Conservation (phyloP, 192 early-diverging fungal species). For the Gaertneriomyces sp. region DNA sequence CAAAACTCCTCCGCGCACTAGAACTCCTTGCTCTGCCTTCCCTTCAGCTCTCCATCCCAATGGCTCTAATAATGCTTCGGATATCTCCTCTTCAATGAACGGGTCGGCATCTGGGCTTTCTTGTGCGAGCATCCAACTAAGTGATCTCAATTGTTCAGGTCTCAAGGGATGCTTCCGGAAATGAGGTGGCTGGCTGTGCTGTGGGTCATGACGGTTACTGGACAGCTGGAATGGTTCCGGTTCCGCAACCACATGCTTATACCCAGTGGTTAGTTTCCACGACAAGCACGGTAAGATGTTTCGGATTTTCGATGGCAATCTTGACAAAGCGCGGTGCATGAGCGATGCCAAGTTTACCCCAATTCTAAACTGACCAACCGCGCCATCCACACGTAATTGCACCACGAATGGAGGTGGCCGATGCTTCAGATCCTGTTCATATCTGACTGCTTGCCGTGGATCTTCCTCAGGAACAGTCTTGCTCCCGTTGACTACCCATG, state of each 20-base stretch:
- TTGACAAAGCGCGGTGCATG: constrained; percentile 37
- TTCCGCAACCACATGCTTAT: not conserved
- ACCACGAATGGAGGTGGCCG: constrained; percentile 38
- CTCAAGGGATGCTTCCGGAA: constrained; percentile 38
- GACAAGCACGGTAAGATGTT: constrained; percentile 14
- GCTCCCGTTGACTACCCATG: constrained; percentile 32
- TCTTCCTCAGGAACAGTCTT: constrained; percentile 36
- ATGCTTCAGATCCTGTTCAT: constrained; percentile 44
- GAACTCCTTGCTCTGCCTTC: constrained; percentile 31
- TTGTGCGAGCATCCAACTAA: constrained; percentile 45
- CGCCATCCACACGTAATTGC: constrained; percentile 25
- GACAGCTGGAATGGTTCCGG: constrained; percentile 18
- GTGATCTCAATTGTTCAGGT: constrained; percentile 44
- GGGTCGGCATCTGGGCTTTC: constrained; percentile 26
- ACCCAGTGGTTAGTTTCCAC: constrained; percentile 33
- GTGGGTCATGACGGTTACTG: constrained; percentile 33
- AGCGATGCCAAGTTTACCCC: constrained; percentile 41
- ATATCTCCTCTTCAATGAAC: constrained; percentile 44
- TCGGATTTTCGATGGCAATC: constrained; percentile 9
- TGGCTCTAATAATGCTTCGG: constrained; percentile 35
- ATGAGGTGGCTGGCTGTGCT: constrained; percentile 38
- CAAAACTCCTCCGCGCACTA: constrained; percentile 42
- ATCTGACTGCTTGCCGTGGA: constrained; percentile 36
- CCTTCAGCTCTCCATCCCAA: constrained; percentile 42
- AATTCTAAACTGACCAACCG: constrained; percentile 28